Evolutionary conservation across 148 eudicot species (phyloP), one percentile per base, ranked within the genome.

Genomic region (Nepenthes mirabilis): DNA sequence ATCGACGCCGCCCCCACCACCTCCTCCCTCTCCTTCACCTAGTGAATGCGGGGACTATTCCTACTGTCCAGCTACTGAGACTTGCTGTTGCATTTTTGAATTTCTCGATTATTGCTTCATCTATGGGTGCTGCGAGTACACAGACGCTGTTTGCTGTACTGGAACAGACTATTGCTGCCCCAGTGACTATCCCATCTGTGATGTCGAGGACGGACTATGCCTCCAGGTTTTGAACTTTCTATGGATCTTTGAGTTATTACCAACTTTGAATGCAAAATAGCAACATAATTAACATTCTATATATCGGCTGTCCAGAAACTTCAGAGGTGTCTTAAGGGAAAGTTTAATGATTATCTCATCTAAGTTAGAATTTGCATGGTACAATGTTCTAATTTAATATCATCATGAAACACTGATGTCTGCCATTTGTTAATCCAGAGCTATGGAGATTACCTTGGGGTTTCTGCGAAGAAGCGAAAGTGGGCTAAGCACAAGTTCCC

Each of bases 81-180:
- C 95, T 1, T 86, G 89, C 52, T 86, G 89, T 50, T 86, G 95
- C 55, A 69, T 79, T 32, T 67, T 61, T 33, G 76, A 86, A 47
- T 52, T 77, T 10, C 70, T 59, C 9, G 76, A 72, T 23, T 61
- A 53, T 32, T 86, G 95, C 64, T 53, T 83, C 5, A 59, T 81
- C 47, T 67, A 83, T 48, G 89, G 95, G 2, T 86, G 95, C 40
- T 83, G 89, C 56, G 76, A 59, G 32, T 83, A 83, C 62, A 69
- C 69, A 5, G 62, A 79, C 59, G 95, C 78, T 53, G 87, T 86
- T 34, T 86, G 95, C 65, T 86, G 95, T 53, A 53, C 65, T 14
- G 81, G 79, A 58, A 71, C 83, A 0, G 81, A 77, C 34, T 77
- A 71, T 33, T 83, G 95, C 62, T 86, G 89, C 65, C 89, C 95